phyloP scores from a whole-genome alignment of 495 filamentous ascomycete genomes.

The Hyaloscypha hepaticicola region DNA sequence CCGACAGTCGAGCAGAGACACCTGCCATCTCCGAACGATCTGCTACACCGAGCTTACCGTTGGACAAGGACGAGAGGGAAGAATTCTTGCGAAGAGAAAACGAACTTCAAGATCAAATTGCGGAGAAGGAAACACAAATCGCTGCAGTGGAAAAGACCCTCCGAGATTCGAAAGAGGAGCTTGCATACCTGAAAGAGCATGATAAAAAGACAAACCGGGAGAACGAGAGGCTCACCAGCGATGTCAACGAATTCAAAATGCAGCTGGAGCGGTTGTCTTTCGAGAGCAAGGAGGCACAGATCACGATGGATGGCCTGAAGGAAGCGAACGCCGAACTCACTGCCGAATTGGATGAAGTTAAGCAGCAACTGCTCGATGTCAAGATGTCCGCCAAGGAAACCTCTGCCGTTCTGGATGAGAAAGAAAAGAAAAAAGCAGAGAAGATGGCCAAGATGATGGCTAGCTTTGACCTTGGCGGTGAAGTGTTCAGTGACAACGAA shows the following conservation, averaged over 20 bases:
- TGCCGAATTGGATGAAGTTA: slow-evolving; percentile 86
- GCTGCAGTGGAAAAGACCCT: slow-evolving; percentile 73
- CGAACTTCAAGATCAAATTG: slow-evolving; percentile 92
- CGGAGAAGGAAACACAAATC: slow-evolving; percentile 85
- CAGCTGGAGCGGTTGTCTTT: slow-evolving; percentile 92
- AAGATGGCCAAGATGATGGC: slow-evolving; percentile 99
- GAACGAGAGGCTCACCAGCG: slow-evolving; percentile 78
- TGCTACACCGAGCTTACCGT: slow-evolving; percentile 77
- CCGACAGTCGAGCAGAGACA: slow-evolving; percentile 79
- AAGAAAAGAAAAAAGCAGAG: slow-evolving; percentile 97
- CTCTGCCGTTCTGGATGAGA: slow-evolving; percentile 82
- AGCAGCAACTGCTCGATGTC: slow-evolving; percentile 93
- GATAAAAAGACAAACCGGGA: slow-evolving; percentile 76
- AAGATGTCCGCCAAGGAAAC: slow-evolving; percentile 96
- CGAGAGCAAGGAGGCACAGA: slow-evolving; percentile 92
- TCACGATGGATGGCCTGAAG: slow-evolving; percentile 96
- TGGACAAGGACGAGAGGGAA: slow-evolving; percentile 96
- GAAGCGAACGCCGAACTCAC: slow-evolving; percentile 94
- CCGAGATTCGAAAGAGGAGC: slow-evolving; percentile 78
- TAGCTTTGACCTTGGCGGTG: slow-evolving; percentile 87
- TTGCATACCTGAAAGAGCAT: slow-evolving; percentile 77
- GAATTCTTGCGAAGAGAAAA: slow-evolving; percentile 96
- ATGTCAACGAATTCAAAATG: slow-evolving; percentile 92
- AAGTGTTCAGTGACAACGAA: slow-evolving; percentile 90
- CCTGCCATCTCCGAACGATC: slow-evolving; percentile 67